Evolutionary conservation across 2,329 filamentous ascomycete genomes (phyloP).

Genomic region (Colletotrichum tofieldiae): DNA sequence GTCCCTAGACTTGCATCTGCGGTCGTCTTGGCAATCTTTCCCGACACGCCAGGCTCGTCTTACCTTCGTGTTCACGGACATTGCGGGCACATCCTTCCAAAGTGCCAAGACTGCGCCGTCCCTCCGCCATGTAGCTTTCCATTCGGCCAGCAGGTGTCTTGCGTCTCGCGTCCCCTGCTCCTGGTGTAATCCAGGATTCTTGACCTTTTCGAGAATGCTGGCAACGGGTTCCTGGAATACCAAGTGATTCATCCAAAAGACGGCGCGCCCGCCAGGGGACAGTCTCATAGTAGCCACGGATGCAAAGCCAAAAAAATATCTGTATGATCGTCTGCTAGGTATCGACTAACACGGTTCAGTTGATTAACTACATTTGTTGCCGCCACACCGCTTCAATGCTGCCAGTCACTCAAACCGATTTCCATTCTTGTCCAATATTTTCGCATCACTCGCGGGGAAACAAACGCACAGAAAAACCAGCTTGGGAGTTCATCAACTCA

Average conservation of each 20-base stretch:
- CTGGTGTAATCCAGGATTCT: background rate
- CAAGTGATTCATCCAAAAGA: no score
- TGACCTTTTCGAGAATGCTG: background rate
- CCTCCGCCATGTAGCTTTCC: no score
- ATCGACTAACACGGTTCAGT: background rate
- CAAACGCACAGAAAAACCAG: slow-evolving; percentile 3
- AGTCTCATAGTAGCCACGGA: background rate
- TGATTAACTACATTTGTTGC: slow-evolving; percentile 1
- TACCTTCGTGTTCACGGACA: background rate
- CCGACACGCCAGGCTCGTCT: background rate
- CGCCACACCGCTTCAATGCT: slow-evolving; percentile 3
- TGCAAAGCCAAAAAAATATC: background rate
- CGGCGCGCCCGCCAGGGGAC: no score
- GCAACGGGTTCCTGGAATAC: no score
- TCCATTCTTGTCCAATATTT: background rate
- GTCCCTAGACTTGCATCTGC: background rate
- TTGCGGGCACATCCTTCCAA: background rate
- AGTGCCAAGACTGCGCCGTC: background rate
- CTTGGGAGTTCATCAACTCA: slow-evolving; percentile 40
- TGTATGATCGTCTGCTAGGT: background rate
- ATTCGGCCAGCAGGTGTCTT: background rate
- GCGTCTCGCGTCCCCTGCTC: background rate
- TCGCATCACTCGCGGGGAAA: slow-evolving; percentile 1
- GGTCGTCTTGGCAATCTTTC: background rate
- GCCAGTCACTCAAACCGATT: slow-evolving; percentile 3